Conservation (phyloP, 83 land plant species). For the Thuja plicata region DNA sequence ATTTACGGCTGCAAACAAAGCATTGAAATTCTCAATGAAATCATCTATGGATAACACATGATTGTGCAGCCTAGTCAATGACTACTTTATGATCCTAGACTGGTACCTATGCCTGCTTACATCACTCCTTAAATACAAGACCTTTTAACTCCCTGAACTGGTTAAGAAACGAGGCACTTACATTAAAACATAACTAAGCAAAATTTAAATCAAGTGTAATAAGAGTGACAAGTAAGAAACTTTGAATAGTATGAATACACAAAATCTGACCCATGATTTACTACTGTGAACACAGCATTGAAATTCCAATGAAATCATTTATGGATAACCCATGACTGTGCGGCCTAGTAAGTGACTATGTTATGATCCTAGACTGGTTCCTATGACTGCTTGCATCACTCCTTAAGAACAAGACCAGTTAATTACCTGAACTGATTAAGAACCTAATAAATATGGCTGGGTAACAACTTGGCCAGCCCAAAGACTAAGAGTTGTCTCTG, state of each 20-base stretch:
- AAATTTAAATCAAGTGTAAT: neutral
- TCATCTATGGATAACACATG: neutral
- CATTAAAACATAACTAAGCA: no score
- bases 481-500: neutral
- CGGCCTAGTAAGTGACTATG: neutral
- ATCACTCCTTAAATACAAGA: neutral
- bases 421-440: neutral
- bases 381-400: neutral
- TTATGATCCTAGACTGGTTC: neutral
- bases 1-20: neutral
- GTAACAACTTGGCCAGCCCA: neutral
- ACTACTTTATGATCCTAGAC: neutral
- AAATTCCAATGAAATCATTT: neutral
- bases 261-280: neutral
- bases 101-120: neutral
- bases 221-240: neutral
- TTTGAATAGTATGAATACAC: neutral
- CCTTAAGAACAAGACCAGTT: neutral
- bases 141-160: neutral
- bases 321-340: neutral
- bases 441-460: neutral
- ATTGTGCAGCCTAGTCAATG: neutral
- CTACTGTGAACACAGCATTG: neutral
- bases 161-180: neutral
- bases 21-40: neutral